Evolutionary conservation across 2,329 filamentous ascomycete species (phyloP).

Genomic region (Trichoderma oligosporum): DNA sequence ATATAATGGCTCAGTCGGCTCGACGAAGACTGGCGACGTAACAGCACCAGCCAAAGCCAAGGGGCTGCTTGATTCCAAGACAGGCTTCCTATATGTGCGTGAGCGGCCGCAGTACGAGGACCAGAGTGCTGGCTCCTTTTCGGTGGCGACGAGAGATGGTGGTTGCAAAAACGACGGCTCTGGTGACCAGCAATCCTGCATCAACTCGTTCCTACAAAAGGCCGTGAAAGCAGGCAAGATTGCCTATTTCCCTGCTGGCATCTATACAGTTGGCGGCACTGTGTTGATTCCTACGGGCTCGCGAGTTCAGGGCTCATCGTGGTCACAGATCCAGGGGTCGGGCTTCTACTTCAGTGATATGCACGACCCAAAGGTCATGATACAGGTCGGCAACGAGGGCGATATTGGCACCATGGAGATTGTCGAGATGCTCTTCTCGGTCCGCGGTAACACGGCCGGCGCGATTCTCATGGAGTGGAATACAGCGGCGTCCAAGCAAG

Average conservation of each 20-base stretch:
- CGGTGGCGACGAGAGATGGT: neutral
- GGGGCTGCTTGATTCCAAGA: neutral
- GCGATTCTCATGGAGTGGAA: slow-evolving; percentile 69
- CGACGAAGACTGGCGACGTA: neutral
- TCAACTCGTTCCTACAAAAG: neutral
- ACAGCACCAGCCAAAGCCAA: too few species aligned
- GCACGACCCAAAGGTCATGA: neutral
- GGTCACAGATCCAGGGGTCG: neutral
- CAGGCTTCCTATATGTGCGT: neutral
- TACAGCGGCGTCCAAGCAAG: slow-evolving; percentile 27
- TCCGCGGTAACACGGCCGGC: slow-evolving; percentile 60
- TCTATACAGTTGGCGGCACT: neutral
- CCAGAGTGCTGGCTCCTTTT: neutral
- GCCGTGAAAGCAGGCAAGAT: neutral
- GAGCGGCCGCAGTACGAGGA: neutral
- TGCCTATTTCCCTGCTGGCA: neutral
- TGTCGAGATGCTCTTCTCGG: slow-evolving; percentile 64
- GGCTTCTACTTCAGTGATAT: neutral
- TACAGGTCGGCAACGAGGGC: neutral
- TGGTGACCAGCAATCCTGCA: neutral
- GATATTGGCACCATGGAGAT: slow-evolving; percentile 53
- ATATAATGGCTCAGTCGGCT: too few species aligned
- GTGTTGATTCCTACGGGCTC: slow-evolving; percentile 1
- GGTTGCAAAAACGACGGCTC: neutral
- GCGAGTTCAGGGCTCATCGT: neutral